Evolutionary conservation across 805 yeast species (phyloP).

Genomic region (Barnettozyma wickerhamii): DNA sequence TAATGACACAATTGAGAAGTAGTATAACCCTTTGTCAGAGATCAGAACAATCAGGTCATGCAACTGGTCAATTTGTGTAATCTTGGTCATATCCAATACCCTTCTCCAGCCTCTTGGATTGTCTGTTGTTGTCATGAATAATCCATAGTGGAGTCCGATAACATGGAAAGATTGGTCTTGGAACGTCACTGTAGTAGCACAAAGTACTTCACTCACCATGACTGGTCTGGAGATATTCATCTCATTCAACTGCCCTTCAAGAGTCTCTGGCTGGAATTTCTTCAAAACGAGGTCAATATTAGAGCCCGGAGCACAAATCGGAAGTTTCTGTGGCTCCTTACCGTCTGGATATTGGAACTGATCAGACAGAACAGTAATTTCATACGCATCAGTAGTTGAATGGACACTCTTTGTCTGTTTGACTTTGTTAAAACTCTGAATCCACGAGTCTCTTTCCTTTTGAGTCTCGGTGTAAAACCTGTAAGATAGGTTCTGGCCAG

Average conservation of each 20-base stretch:
- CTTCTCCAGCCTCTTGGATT: conserved; percentile 48
- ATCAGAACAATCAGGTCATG: conserved; percentile 54
- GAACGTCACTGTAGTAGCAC: conserved; percentile 42
- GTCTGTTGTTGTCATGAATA: conserved; percentile 41
- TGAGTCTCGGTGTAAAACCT: conserved; percentile 45
- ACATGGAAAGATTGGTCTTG: conserved; percentile 43
- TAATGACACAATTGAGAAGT: conserved; percentile 60
- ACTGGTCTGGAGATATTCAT: conserved; percentile 27
- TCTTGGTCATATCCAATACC: conserved; percentile 46
- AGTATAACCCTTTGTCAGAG: conserved; percentile 53
- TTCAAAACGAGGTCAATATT: conserved; percentile 42
- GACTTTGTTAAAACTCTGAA: conserved; percentile 44
- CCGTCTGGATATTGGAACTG: conserved; percentile 62
- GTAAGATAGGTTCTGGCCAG: conserved; percentile 51
- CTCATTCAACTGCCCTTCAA: conserved; percentile 21
- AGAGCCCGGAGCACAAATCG: conserved; percentile 47
- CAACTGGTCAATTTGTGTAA: conserved; percentile 58
- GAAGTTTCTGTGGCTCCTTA: conserved; percentile 46
- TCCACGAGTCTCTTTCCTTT: conserved; percentile 57
- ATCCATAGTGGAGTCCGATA: conserved; percentile 61
- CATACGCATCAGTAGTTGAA: conserved; percentile 48
- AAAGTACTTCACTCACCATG: conserved; percentile 35
- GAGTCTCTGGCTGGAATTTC: conserved; percentile 30
- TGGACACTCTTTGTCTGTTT: conserved; percentile 36
- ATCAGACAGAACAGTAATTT: conserved; percentile 49